Evolutionary conservation across 1,139 yeast species (phyloP).

Genomic region (Citeromyces siamensis): DNA sequence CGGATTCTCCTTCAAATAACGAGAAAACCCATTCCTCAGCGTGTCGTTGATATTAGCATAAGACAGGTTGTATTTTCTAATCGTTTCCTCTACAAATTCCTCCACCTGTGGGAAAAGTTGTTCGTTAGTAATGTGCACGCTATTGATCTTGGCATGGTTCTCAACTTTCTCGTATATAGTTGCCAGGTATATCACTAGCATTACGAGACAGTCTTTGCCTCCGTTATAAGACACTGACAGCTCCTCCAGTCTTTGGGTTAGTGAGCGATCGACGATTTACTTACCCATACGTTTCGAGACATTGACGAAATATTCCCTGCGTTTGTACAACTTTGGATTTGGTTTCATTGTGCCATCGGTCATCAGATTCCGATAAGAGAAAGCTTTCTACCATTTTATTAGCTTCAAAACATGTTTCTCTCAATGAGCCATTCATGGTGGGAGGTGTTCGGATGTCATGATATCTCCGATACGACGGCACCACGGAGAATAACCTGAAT

Average conservation of each 20-base stretch:
- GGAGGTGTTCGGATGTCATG: no score
- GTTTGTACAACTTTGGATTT: constrained; percentile 20
- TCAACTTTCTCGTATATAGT: constrained; percentile 30
- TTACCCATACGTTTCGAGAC: constrained; percentile 20
- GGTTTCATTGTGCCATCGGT: constrained; percentile 13
- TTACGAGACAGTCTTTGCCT: constrained; percentile 83
- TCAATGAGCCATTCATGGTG: neutral
- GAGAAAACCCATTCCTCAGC: constrained; percentile 53
- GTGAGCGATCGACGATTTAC: no score
- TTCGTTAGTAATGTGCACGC: constrained; percentile 64
- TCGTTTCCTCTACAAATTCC: constrained; percentile 30
- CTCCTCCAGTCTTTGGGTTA: no score
- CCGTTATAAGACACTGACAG: constrained; percentile 78
- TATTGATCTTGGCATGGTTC: constrained; percentile 27
- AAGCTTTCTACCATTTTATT: neutral
- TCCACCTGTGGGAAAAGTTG: constrained; percentile 54
- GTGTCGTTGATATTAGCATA: constrained; percentile 31
- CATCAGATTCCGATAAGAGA: constrained; percentile 9
- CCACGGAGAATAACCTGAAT: no score
- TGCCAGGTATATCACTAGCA: constrained; percentile 57
- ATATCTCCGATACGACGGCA: no score
- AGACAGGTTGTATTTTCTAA: constrained; percentile 30
- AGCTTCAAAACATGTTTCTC: neutral
- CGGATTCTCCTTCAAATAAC: constrained; percentile 35
- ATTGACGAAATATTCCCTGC: constrained; percentile 18